Base-by-base conservation (phyloP, 257 asterid genomes). In the Rauvolfia tetraphylla region DNA sequence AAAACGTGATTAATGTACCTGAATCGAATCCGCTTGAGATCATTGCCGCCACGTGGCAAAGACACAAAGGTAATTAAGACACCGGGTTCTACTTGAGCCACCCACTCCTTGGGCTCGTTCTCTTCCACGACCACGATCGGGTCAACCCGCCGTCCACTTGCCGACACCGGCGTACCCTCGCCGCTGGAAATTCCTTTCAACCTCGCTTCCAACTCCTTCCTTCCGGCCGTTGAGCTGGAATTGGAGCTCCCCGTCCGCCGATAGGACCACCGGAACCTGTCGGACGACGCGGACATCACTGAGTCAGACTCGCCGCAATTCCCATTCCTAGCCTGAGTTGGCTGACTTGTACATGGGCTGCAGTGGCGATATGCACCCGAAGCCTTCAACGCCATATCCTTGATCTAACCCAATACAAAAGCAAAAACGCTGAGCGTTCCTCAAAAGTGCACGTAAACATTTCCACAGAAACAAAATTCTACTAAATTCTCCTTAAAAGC, bases 61-160 rank as follows among this genome's bases (percentile, higher is more conserved):
- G 99, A 95, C 80, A 95, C 76, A 77, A 95, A 95, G 8, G 99
- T 95, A 87, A 95, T 95, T 73, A 95, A 81, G 20, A 95, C 99
- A 11, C 99, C 99, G 77, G 98, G 93, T 78, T 95, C 99, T 77
- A 95, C 98, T 82, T 95, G 99, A 38, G 98, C 98, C 76, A 95
- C 99, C 99, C 99, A 92, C 90, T 95, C 99, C 80, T 92, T 92
- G 2, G 96, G 96, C 85, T 91, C 98, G 81, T 75, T 90, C 88
- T 92, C 98, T 85, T 94, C 98, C 56, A 89, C 92, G 81, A 94
- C 91, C 77, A 92, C 95, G 14, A 91, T 87, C 79, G 97, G 90
- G 59, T 90, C 97, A 61, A 83, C 88, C 68, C 98, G 87, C 79
- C 98, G 93, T n/a, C 97, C 95, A 77, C 98, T 95, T 42, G 95